These are phyloP conservation scores for Candida cerambycidarum DNA, from an alignment of 805 yeast species.

Conservation along the genomic window DNA sequence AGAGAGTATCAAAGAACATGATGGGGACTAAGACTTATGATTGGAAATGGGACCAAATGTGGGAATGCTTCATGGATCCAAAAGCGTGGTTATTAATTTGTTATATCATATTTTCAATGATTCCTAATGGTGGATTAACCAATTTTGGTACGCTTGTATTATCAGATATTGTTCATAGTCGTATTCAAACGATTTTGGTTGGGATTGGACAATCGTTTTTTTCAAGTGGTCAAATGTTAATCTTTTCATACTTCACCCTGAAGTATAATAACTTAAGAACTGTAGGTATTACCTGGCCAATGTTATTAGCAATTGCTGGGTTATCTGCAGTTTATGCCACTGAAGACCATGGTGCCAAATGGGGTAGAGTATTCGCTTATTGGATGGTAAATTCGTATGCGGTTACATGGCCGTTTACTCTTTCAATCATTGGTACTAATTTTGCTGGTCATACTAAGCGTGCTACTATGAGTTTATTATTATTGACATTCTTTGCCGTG, in stretches of 20 bases:
- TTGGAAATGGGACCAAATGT: conserved; percentile 35
- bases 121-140: conserved; percentile 38
- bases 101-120: conserved; percentile 22
- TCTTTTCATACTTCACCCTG: conserved; percentile 4
- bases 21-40: conserved; percentile 21
- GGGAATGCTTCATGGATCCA: conserved; percentile 33
- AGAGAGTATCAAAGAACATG: conserved; percentile 17
- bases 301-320: conserved; percentile 16
- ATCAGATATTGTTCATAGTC: conserved; percentile 8
- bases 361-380: conserved; percentile 29
- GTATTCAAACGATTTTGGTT: conserved; percentile 8
- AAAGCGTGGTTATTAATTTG: conserved; percentile 34
- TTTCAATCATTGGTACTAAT: conserved; percentile 23
- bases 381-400: conserved; percentile 30
- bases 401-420: conserved; percentile 23
- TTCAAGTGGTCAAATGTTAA: conserved; percentile 9
- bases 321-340: conserved; percentile 18
- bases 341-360: conserved; percentile 17
- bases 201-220: conserved; percentile 10
- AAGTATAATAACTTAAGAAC: conserved; percentile 10
- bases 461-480: conserved; percentile 11
- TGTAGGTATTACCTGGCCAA: conserved; percentile 11
- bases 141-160: conserved; percentile 26
- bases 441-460: conserved; percentile 14
- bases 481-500: conserved; percentile 11